Conservation (phyloP, 2,329 filamentous ascomycete genomes). For the Bipolaris cookei region DNA sequence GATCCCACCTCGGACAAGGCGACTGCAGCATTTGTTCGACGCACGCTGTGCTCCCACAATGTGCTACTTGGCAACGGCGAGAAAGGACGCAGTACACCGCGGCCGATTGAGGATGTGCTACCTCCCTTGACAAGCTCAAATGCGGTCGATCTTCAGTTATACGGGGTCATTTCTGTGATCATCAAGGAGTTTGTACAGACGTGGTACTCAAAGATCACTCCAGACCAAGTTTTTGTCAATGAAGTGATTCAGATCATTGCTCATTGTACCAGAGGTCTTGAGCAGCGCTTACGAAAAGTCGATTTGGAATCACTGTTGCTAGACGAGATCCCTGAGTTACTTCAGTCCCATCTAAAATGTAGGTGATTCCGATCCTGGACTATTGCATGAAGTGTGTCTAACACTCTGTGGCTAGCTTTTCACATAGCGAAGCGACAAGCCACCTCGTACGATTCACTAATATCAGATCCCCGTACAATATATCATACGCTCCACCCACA, state of each 20-base stretch:
- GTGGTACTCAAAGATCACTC: slow-evolving; percentile 93
- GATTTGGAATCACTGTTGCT: slow-evolving; percentile 83
- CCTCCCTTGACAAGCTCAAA: slow-evolving; percentile 94
- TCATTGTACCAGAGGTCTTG: slow-evolving; percentile 85
- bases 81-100: slow-evolving; percentile 62
- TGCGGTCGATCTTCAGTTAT: slow-evolving; percentile 90
- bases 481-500: slow-evolving; percentile 87
- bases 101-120: slow-evolving; percentile 78
- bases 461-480: slow-evolving; percentile 68
- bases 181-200: slow-evolving; percentile 87
- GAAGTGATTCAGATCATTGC: slow-evolving; percentile 91
- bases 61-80: slow-evolving; percentile 57
- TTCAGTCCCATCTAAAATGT: slow-evolving; percentile 84
- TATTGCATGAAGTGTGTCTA: slow-evolving; percentile 32
- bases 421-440: slow-evolving; percentile 67
- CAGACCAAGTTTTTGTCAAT: slow-evolving; percentile 84
- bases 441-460: slow-evolving; percentile 64
- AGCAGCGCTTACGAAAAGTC: slow-evolving; percentile 81
- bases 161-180: slow-evolving; percentile 88
- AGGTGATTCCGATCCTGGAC: slow-evolving; percentile 40
- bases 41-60: slow-evolving; percentile 77
- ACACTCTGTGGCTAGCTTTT: slow-evolving; percentile 64
- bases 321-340: slow-evolving; percentile 83
- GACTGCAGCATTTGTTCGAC: slow-evolving; percentile 81
- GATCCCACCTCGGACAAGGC: slow-evolving; percentile 72